phyloP scores from a whole-genome alignment of 1,139 yeast genomes.

The Wickerhamomyces sp. region DNA sequence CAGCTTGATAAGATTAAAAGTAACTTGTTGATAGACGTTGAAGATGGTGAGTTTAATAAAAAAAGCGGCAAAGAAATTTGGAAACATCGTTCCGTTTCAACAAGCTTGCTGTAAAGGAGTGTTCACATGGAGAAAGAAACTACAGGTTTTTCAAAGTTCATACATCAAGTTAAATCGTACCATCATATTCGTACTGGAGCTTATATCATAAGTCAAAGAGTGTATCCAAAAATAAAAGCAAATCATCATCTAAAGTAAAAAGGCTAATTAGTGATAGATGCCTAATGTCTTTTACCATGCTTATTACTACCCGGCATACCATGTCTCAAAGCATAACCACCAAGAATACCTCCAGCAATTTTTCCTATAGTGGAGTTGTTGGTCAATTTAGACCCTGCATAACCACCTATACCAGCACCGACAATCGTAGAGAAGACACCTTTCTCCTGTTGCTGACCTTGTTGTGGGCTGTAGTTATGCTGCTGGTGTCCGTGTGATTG shows the following conservation, averaged over 20 bases:
- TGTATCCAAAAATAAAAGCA: too few relatives aligned
- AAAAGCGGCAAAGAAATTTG: conserved; percentile 13
- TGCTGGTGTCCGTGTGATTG: background rate
- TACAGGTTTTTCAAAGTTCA: too few relatives aligned
- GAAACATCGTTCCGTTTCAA: conserved; percentile 16
- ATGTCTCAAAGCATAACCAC: conserved; percentile 1
- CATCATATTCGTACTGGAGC: too few relatives aligned
- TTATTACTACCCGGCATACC: conserved; percentile 1
- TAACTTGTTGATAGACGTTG: conserved; percentile 29
- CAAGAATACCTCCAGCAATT: background rate
- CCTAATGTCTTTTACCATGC: background rate
- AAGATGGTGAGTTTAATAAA: conserved; percentile 5
- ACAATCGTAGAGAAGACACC: background rate
- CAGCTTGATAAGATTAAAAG: conserved; percentile 48
- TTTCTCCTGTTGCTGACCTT: background rate
- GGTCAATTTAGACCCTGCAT: conserved; percentile 1
- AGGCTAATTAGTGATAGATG: too few relatives aligned
- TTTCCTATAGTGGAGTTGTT: background rate
- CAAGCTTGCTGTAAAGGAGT: conserved; percentile 9
- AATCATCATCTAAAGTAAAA: too few relatives aligned
- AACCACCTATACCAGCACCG: conserved; percentile 1
- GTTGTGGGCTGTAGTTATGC: background rate
- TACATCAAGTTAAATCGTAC: too few relatives aligned
- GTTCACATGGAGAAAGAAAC: too few relatives aligned
- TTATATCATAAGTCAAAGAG: too few relatives aligned